A percentile compares a stretch with the other conserved stretches of the same genome.
phyloP scores from a whole-genome alignment of 768 basidiomycete species.

The Lactifluus pinguis region DNA sequence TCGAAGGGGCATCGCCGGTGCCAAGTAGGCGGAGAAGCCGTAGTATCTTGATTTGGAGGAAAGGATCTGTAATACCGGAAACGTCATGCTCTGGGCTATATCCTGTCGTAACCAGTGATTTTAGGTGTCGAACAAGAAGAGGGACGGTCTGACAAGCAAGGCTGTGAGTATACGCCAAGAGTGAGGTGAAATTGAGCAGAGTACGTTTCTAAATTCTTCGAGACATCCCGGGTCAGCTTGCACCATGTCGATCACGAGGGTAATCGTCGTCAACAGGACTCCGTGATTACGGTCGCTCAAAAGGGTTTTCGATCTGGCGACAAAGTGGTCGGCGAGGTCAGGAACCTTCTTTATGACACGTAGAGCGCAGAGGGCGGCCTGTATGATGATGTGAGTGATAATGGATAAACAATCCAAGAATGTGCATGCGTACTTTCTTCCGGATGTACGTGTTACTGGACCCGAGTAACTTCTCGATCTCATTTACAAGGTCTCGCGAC shows the following conservation, averaged over 20 bases:
- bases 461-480: conserved; percentile 94
- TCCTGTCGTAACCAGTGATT: conserved; percentile 89
- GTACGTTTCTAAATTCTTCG: conserved; percentile 84
- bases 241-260: conserved; percentile 93
- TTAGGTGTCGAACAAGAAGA: conserved; percentile 88
- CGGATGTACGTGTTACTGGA: conserved; percentile 98
- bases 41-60: conserved; percentile 88
- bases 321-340: conserved; percentile 90
- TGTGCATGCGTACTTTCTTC: conserved; percentile 71
- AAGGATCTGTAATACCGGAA: conserved; percentile 97
- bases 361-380: conserved; percentile 94
- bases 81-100: conserved; percentile 99
- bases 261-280: conserved; percentile 88
- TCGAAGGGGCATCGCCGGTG: conserved; percentile 72
- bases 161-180: background rate
- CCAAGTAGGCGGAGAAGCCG: conserved; percentile 86
- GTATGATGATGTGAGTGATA: background rate
- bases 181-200: conserved; percentile 21
- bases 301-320: conserved; percentile 77
- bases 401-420: background rate
- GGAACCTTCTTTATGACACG: conserved; percentile 94
- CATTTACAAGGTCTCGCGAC: conserved; percentile 95
- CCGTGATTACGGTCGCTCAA: conserved; percentile 96
- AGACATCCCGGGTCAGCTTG: conserved; percentile 61
- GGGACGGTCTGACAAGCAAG: conserved; percentile 66